A percentile compares a stretch with the other conserved stretches of the same genome.
Evolutionary conservation across 495 filamentous ascomycete genomes (phyloP).

Genomic region (Penicillium riverlandense): DNA sequence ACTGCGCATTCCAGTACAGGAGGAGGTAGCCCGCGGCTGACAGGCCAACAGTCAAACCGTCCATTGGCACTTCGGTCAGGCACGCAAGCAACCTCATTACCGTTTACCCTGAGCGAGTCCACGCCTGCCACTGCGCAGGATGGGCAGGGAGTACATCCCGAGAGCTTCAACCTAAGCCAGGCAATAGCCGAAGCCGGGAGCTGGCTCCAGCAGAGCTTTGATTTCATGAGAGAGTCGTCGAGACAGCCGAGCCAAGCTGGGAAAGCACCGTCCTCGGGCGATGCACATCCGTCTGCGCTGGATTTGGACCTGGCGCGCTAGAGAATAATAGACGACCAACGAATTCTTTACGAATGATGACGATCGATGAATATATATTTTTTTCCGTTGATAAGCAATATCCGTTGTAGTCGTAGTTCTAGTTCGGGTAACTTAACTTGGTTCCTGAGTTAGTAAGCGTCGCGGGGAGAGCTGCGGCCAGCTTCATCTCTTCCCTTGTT

Average conservation of each 20-base stretch:
- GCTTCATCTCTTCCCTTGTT: constrained; percentile 10
- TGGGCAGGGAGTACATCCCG: constrained; percentile 23
- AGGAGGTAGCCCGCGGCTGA: not conserved
- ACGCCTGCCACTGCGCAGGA: constrained; percentile 31
- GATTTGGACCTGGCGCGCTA: not conserved
- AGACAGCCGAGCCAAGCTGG: constrained; percentile 17
- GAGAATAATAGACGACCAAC: too few relatives aligned
- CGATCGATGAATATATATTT: too few relatives aligned
- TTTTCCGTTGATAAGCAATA: too few relatives aligned
- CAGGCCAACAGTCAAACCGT: not conserved
- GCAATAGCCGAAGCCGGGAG: constrained; percentile 39
- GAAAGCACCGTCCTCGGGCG: constrained; percentile 9
- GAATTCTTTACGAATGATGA: too few relatives aligned
- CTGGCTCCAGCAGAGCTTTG: constrained; percentile 39
- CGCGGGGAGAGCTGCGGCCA: constrained; percentile 4
- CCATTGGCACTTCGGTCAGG: not conserved
- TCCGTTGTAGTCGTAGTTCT: too few relatives aligned
- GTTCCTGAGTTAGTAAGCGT: too few relatives aligned
- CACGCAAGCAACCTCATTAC: constrained; percentile 12
- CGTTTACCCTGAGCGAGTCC: constrained; percentile 25
- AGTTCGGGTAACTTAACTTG: too few relatives aligned
- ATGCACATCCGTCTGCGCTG: not conserved
- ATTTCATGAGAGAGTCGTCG: constrained; percentile 22
- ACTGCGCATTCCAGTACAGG: not conserved
- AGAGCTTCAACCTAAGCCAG: constrained; percentile 35